phyloP scores from a whole-genome alignment of 305 asterid genomes.

The Caryopteris hybrid region DNA sequence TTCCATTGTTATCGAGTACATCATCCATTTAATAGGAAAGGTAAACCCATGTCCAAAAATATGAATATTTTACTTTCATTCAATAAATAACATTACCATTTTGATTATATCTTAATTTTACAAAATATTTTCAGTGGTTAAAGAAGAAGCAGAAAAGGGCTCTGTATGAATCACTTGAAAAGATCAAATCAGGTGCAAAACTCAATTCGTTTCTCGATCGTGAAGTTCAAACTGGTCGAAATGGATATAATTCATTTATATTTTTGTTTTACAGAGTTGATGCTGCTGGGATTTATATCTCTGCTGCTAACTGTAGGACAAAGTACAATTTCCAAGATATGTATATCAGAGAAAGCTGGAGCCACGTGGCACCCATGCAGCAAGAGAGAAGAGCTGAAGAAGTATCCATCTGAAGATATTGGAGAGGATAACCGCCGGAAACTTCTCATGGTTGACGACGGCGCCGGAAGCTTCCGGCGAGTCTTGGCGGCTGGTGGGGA shows the following conservation, averaged over 20 bases:
- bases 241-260: neutral
- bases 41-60: slow-evolving; percentile 24
- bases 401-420: neutral
- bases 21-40: slow-evolving; percentile 75
- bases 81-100: neutral
- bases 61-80: no score
- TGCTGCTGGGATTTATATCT: slow-evolving; percentile 89
- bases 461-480: slow-evolving; percentile 40
- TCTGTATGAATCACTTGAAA: slow-evolving; percentile 68
- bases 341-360: slow-evolving; percentile 47
- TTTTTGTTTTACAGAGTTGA: slow-evolving; percentile 43
- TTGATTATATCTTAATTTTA: neutral
- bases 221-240: neutral
- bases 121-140: slow-evolving; percentile 50
- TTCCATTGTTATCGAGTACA: slow-evolving; percentile 61
- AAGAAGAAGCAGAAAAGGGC: slow-evolving; percentile 57
- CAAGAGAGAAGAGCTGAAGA: slow-evolving; percentile 36
- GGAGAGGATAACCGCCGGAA: slow-evolving; percentile 39
- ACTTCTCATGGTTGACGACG: slow-evolving; percentile 36
- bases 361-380: slow-evolving; percentile 83
- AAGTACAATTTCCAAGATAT: slow-evolving; percentile 51
- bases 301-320: slow-evolving; percentile 72
- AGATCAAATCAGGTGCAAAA: slow-evolving; percentile 64
- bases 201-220: no score
- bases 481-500: slow-evolving; percentile 40